phyloP scores from a whole-genome alignment of 2,329 filamentous ascomycete species.

The Mollisia scopiformis region DNA sequence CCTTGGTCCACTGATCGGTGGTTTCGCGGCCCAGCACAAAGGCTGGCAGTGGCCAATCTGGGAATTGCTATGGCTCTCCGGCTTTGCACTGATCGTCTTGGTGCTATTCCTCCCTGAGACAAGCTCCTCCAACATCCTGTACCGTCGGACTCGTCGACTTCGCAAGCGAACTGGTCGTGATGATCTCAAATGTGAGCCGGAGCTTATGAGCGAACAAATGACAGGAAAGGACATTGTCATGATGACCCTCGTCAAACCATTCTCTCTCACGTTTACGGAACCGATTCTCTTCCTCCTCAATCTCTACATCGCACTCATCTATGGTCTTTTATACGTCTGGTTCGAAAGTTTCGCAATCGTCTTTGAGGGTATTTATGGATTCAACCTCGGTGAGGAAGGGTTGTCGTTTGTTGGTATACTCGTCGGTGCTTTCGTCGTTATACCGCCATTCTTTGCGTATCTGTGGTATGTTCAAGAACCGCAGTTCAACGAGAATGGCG shows the following conservation, averaged over 20 bases:
- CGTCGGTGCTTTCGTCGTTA: conserved; percentile 53
- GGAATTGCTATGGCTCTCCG: conserved; percentile 63
- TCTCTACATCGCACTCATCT: conserved; percentile 63
- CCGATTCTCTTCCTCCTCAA: conserved; percentile 65
- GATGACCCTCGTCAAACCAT: conserved; percentile 61
- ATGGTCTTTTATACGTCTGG: conserved; percentile 63
- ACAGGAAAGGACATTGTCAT: conserved; percentile 48
- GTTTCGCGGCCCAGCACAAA: conserved; percentile 58
- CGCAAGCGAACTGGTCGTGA: conserved; percentile 58
- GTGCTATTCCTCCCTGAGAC: conserved; percentile 68
- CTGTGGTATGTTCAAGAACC: conserved; percentile 51
- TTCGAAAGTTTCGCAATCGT: conserved; percentile 67
- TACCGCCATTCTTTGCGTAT: conserved; percentile 51
- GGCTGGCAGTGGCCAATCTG: conserved; percentile 61
- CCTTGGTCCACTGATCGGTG: conserved; percentile 62
- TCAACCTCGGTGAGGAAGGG: conserved; percentile 59
- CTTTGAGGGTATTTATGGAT: conserved; percentile 60
- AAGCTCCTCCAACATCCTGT: conserved; percentile 57
- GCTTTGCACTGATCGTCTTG: conserved; percentile 58
- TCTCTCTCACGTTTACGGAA: conserved; percentile 60
- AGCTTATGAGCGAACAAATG: conserved; percentile 61
- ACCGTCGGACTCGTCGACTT: conserved; percentile 60
- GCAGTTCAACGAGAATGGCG: conserved; percentile 49
- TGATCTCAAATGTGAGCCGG: conserved; percentile 60
- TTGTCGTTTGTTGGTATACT: conserved; percentile 62